phyloP scores from a whole-genome alignment of 2,329 filamentous ascomycete species.

The Balansia obtecta region DNA sequence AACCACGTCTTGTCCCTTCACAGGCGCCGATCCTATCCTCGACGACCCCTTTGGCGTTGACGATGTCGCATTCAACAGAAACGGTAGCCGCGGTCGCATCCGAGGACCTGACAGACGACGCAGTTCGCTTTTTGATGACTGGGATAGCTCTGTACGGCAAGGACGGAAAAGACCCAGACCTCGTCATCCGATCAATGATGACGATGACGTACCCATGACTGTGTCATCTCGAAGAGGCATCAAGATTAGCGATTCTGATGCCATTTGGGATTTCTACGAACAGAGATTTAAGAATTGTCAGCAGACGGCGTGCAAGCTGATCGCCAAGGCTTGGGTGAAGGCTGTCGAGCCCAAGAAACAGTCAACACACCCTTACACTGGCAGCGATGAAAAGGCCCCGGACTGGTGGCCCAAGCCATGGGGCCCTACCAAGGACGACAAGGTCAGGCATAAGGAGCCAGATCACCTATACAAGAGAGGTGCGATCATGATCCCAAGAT shows the following conservation, averaged over 20 bases:
- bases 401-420: constrained; percentile 55
- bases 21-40: constrained; percentile 21
- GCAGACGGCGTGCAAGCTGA: constrained; percentile 58
- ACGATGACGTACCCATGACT: constrained; percentile 28
- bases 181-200: constrained; percentile 26
- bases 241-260: constrained; percentile 38
- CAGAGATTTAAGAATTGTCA: constrained; percentile 53
- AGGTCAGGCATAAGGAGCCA: constrained; percentile 57
- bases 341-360: constrained; percentile 67
- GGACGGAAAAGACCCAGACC: constrained; percentile 18
- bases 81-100: constrained; percentile 14
- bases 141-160: constrained; percentile 18
- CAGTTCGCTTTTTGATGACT: constrained; percentile 19
- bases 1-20: background rate
- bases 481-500: constrained; percentile 20
- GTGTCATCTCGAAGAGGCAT: constrained; percentile 31
- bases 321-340: constrained; percentile 67
- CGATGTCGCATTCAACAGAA: constrained; percentile 13
- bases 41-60: constrained; percentile 20
- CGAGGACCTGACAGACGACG: constrained; percentile 19
- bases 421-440: constrained; percentile 36
- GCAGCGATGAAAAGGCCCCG: constrained; percentile 47
- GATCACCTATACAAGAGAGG: constrained; percentile 60
- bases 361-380: constrained; percentile 59
- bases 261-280: constrained; percentile 47